Base-by-base conservation (phyloP, 495 filamentous ascomycete species). In the Penicillium odoratum region DNA sequence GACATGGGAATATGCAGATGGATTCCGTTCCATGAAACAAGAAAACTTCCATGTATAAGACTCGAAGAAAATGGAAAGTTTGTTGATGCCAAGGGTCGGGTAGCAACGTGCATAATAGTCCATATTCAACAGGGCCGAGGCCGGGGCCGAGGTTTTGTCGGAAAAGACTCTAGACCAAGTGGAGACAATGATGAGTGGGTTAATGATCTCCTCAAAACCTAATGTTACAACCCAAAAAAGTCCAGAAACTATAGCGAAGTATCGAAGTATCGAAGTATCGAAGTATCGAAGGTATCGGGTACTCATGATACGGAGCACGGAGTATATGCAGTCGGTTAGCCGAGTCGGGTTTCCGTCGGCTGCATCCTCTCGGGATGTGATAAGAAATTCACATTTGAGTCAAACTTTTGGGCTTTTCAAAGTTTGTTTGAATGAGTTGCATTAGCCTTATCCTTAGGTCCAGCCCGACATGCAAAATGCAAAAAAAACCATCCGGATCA, bases 311-410 rank as follows among this genome's bases (percentile, higher is more conserved):
- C 25, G 15, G 28, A 31, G 5, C 10, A 13, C 15, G 44, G 16
- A 26, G 21, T 16, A 36, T 29, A 30, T 57, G 49, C 56, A 56
- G 5, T 62, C 59, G 59, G 61, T 56, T 65, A 62, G 50, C 64
- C 64, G 62, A 67, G 36, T 60, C 60, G 60, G 57, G 57, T 60
- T 59, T 52, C 59, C 44, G 16, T 33, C 48, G 25, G 21, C 38
- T 33, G 18, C 49, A 33, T 10, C 13, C 13, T 31, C 30, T 51
- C 51, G 34, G 38, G 10, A 53, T 5, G 21, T 46, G 26, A 33
- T 18, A 16, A 21, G 21, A 21, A 21, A 1, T 21, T 21, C 21
- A 21, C 2, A 21, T 21, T 21, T 21, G 21, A 21, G 21, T 21
- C 21, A 21, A 21, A 21, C 21, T 21, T 21, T 21, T 21, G 21